Evolutionary conservation across 2,329 filamentous ascomycete genomes (phyloP).

Genomic region (Acrodontium crateriforme): DNA sequence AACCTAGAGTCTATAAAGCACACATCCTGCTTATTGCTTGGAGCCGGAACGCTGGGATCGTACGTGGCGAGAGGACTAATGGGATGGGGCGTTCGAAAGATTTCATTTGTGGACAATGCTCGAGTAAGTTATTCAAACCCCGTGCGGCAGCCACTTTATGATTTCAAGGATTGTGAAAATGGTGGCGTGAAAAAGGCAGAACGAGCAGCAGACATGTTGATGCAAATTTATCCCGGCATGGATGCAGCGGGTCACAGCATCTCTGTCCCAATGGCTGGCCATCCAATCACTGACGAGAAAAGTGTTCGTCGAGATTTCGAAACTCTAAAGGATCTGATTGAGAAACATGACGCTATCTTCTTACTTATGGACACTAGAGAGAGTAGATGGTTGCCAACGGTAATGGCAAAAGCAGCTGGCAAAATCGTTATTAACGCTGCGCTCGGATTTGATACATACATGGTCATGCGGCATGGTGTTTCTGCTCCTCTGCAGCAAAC

Average conservation of each 20-base stretch:
- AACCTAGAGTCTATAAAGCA: constrained; percentile 80
- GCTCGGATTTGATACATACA: constrained; percentile 88
- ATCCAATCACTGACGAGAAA: constrained; percentile 62
- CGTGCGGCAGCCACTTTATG: constrained; percentile 84
- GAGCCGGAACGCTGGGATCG: constrained; percentile 82
- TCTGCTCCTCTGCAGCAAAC: constrained; percentile 9
- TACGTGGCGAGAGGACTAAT: constrained; percentile 87
- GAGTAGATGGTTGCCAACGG: constrained; percentile 84
- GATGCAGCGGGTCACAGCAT: constrained; percentile 67
- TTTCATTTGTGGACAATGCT: constrained; percentile 92
- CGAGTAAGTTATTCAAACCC: constrained; percentile 92
- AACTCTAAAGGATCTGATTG: constrained; percentile 58
- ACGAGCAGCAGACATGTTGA: constrained; percentile 65
- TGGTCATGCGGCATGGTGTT: constrained; percentile 90
- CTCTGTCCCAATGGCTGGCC: constrained; percentile 89
- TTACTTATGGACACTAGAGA: constrained; percentile 98
- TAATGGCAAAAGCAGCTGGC: constrained; percentile 83
- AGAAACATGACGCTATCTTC: constrained; percentile 83
- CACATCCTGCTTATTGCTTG: constrained; percentile 79
- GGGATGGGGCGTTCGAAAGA: constrained; percentile 90
- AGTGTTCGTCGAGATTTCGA: constrained; percentile 63
- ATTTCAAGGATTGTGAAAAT: constrained; percentile 73
- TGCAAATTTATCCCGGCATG: constrained; percentile 81
- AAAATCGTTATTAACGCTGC: constrained; percentile 97
- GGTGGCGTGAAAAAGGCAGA: constrained; percentile 75